phyloP scores from a whole-genome alignment of 192 early-diverging fungal species.

The Geosiphon pyriformis region DNA sequence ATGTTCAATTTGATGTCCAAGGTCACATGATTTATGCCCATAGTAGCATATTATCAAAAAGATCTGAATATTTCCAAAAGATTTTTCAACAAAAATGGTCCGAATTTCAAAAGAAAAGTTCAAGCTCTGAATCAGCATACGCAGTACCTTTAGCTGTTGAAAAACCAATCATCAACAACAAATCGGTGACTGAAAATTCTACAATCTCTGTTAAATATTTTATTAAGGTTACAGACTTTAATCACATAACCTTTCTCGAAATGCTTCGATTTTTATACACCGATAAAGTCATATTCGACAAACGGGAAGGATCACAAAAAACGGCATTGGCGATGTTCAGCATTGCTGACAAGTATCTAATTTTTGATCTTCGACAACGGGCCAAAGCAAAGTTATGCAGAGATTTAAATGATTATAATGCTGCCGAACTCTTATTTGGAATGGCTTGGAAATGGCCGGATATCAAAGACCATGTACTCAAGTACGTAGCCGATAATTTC shows the following conservation, averaged over 20 bases:
- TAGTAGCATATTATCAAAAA: constrained; percentile 8
- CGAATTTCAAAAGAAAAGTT: background rate
- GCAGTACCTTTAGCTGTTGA: background rate
- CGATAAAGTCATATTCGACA: constrained; percentile 3
- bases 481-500: constrained; percentile 11
- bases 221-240: background rate
- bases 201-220: background rate
- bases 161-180: background rate
- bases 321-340: constrained; percentile 4
- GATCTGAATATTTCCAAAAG: constrained; percentile 3
- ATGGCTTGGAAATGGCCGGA: constrained; percentile 7
- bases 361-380: background rate
- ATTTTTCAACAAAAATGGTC: constrained; percentile 7
- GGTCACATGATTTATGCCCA: constrained; percentile 11
- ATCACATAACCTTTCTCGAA: constrained; percentile 1
- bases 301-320: background rate
- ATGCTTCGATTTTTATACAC: constrained; percentile 18
- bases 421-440: constrained; percentile 5
- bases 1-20: constrained; percentile 13
- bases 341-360: constrained; percentile 12
- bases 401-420: constrained; percentile 3
- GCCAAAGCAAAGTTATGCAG: constrained; percentile 1
- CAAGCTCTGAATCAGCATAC: background rate
- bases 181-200: background rate
- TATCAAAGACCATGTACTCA: constrained; percentile 8